These are phyloP conservation scores for Ceratobasidium sp. DNA, from an alignment of 1,284 basidiomycete genomes.

Conservation along the genomic window DNA sequence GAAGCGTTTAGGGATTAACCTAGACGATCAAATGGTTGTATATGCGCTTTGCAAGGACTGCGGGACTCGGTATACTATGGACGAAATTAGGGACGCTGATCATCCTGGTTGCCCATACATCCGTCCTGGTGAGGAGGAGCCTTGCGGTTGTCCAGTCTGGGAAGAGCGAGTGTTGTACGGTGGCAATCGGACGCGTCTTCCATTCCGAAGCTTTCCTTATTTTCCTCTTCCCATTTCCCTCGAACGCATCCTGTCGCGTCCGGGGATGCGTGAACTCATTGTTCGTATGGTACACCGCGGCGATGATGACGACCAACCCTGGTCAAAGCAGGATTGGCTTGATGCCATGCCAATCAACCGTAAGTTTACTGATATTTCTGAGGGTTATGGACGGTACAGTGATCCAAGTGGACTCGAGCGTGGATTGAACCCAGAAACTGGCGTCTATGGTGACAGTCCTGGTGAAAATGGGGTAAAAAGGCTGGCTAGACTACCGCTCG, in stretches of 20 bases:
- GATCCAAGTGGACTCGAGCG: too few species aligned
- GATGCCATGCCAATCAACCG: too few species aligned
- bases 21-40: neutral
- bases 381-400: too few species aligned
- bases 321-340: too few species aligned
- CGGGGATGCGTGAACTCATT: neutral
- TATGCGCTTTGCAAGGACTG: constrained; percentile 6
- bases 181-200: neutral
- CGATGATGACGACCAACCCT: too few species aligned
- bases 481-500: too few species aligned
- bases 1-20: neutral
- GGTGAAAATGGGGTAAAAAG: too few species aligned
- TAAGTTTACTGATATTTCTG: too few species aligned
- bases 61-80: constrained; percentile 6
- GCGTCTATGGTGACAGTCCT: too few species aligned
- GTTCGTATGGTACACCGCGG: too few species aligned
- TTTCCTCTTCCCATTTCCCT: neutral
- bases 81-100: neutral
- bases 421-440: too few species aligned
- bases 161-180: neutral
- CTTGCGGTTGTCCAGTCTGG: neutral
- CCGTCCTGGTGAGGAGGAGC: neutral
- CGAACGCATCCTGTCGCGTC: neutral
- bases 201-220: neutral
- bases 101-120: neutral